These are phyloP conservation scores for Candida tibetensis DNA, from an alignment of 805 yeast genomes.

Conservation along the genomic window DNA sequence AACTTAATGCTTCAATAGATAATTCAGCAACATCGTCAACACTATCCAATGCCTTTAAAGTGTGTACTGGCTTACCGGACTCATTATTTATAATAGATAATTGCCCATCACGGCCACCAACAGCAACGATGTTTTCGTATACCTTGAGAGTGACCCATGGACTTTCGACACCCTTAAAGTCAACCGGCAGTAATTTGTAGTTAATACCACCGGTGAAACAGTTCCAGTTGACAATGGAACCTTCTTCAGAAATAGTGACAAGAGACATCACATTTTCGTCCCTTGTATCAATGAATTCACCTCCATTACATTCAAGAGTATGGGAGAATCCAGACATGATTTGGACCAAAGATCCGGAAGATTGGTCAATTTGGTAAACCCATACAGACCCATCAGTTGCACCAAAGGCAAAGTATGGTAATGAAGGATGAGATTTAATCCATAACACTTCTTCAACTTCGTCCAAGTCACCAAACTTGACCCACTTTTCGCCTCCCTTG, in stretches of 20 bases:
- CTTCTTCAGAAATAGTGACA: constrained; percentile 80
- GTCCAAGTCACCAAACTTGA: constrained; percentile 61
- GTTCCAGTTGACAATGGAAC: constrained; percentile 85
- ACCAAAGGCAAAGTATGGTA: constrained; percentile 85
- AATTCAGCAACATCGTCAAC: constrained; percentile 43
- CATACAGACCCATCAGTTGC: constrained; percentile 91
- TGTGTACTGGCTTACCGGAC: constrained; percentile 66
- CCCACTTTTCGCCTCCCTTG: constrained; percentile 85
- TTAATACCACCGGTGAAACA: constrained; percentile 70
- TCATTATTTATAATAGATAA: constrained; percentile 74
- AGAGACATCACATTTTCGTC: constrained; percentile 60
- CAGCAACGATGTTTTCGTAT: constrained; percentile 57
- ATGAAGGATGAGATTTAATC: constrained; percentile 76
- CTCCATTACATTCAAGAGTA: constrained; percentile 75
- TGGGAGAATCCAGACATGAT: constrained; percentile 80
- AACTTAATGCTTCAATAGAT: constrained; percentile 61
- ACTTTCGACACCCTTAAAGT: constrained; percentile 70
- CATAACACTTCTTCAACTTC: constrained; percentile 91
- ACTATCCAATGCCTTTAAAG: constrained; percentile 62
- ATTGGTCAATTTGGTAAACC: constrained; percentile 74
- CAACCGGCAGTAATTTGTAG: constrained; percentile 63
- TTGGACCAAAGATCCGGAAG: constrained; percentile 50
- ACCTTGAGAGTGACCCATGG: constrained; percentile 84
- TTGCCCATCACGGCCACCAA: constrained; percentile 87
- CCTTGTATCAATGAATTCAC: constrained; percentile 58